Evolutionary conservation across 805 yeast species (phyloP).

Genomic region (Suhomyces kilbournensis): DNA sequence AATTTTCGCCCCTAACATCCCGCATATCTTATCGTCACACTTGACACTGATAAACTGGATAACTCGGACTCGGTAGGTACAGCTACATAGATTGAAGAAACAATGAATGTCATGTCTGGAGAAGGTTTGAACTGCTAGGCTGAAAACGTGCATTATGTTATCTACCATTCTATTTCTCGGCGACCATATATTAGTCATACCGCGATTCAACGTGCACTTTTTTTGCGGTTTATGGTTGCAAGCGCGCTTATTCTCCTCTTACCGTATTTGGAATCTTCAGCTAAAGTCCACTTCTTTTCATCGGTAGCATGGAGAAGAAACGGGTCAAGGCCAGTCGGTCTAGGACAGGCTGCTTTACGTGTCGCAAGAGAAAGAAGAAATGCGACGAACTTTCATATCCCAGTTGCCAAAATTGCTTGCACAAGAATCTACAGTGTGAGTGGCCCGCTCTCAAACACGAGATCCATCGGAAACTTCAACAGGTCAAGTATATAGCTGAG

Average conservation of each 20-base stretch:
- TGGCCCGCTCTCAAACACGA: constrained; percentile 28
- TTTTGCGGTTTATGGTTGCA: constrained; percentile 8
- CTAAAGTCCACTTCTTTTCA: background rate
- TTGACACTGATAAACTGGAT: too few species aligned
- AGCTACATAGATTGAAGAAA: background rate
- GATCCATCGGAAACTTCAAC: constrained; percentile 17
- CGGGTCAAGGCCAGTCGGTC: constrained; percentile 18
- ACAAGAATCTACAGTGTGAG: constrained; percentile 18
- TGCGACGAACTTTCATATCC: constrained; percentile 35
- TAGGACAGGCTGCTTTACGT: constrained; percentile 32
- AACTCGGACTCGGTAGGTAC: background rate
- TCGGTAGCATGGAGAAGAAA: constrained; percentile 7
- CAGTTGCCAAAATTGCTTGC: constrained; percentile 24
- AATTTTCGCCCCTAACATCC: background rate
- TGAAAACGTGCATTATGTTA: too few species aligned
- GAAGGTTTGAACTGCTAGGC: background rate
- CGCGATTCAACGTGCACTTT: background rate
- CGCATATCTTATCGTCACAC: background rate
- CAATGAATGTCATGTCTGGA: too few species aligned
- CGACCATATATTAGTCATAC: background rate
- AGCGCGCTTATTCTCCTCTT: constrained; percentile 31
- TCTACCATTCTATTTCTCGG: background rate
- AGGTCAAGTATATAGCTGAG: constrained; percentile 18
- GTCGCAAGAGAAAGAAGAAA: constrained; percentile 27
- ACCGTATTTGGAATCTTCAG: constrained; percentile 26